Evolutionary conservation across 2,329 filamentous ascomycete genomes (phyloP).

Genomic region (Phaeosphaeriaceae sp.): DNA sequence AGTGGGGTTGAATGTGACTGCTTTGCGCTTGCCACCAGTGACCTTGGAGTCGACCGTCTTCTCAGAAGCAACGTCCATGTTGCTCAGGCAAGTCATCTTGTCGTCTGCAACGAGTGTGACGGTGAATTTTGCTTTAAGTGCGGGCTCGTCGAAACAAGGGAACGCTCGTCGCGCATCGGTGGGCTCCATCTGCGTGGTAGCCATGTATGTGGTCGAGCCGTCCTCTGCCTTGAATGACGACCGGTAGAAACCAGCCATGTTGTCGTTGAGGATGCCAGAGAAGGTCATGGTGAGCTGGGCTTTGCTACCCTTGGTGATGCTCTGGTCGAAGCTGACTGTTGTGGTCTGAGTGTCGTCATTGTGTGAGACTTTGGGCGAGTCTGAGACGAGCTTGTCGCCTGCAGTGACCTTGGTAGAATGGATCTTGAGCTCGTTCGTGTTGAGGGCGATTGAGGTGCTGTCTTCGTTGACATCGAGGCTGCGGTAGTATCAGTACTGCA

Average conservation of each 20-base stretch:
- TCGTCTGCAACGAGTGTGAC: slow-evolving; percentile 91
- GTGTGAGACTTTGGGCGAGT: slow-evolving; percentile 73
- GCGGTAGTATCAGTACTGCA: slow-evolving; percentile 27
- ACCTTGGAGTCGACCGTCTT: slow-evolving; percentile 72
- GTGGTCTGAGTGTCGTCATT: slow-evolving; percentile 82
- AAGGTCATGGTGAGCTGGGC: slow-evolving; percentile 80
- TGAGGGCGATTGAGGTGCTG: slow-evolving; percentile 83
- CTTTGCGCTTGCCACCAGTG: slow-evolving; percentile 73
- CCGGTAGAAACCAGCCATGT: slow-evolving; percentile 97
- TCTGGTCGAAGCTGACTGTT: slow-evolving; percentile 78
- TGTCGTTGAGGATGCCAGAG: slow-evolving; percentile 82
- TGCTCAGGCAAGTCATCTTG: slow-evolving; percentile 88
- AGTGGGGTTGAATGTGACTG: slow-evolving; percentile 89
- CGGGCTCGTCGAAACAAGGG: slow-evolving; percentile 95
- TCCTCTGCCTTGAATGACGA: slow-evolving; percentile 88
- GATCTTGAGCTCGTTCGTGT: slow-evolving; percentile 86
- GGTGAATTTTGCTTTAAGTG: slow-evolving; percentile 90
- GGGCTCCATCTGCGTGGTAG: slow-evolving; percentile 94
- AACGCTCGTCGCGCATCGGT: slow-evolving; percentile 93
- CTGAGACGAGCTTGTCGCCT: slow-evolving; percentile 63
- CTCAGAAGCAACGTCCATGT: slow-evolving; percentile 92
- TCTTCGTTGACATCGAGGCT: slow-evolving; percentile 84
- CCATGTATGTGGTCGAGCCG: slow-evolving; percentile 81
- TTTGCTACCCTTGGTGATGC: slow-evolving; percentile 75
- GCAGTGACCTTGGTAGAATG: slow-evolving; percentile 73